phyloP scores from a whole-genome alignment of 192 early-diverging fungal species.

The Coemansia sp. region DNA sequence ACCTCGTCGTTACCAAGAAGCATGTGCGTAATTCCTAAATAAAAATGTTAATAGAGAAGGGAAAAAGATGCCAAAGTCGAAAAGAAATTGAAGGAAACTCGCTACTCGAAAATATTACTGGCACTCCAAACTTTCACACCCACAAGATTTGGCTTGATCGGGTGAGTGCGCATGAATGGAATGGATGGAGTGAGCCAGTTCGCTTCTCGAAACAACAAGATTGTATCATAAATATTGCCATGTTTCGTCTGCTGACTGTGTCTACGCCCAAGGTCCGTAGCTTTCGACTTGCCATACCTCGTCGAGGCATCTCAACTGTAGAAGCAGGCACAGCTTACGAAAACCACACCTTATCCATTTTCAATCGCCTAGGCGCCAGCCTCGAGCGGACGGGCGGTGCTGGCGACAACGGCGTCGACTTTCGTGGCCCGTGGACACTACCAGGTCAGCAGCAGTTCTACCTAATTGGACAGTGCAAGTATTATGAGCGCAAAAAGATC shows the following conservation, averaged over 20 bases:
- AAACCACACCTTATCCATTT: conserved; percentile 19
- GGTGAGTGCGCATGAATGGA: not conserved
- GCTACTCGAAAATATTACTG: not conserved
- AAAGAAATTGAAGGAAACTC: not conserved
- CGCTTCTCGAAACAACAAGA: not conserved
- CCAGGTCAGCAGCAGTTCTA: conserved; percentile 32
- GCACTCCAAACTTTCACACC: not conserved
- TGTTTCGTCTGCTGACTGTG: not conserved
- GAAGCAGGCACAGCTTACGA: conserved; percentile 44
- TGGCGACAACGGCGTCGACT: conserved; percentile 43
- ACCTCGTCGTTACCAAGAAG: conserved; percentile 42
- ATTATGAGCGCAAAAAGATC: conserved; percentile 49
- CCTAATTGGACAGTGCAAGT: conserved; percentile 48
- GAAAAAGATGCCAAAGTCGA: conserved; percentile 8
- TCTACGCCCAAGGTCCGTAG: not conserved
- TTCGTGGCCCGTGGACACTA: conserved; percentile 36
- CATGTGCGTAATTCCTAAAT: conserved; percentile 15
- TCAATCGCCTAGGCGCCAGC: conserved; percentile 32
- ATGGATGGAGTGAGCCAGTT: not conserved
- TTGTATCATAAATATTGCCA: not conserved
- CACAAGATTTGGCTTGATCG: conserved; percentile 3
- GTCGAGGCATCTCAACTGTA: conserved; percentile 30
- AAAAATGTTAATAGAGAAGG: not conserved
- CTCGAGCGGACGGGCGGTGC: conserved; percentile 46
- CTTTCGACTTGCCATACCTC: not conserved